phyloP scores from a whole-genome alignment of 495 filamentous ascomycete species.

The Aspergillus egyptiacus region DNA sequence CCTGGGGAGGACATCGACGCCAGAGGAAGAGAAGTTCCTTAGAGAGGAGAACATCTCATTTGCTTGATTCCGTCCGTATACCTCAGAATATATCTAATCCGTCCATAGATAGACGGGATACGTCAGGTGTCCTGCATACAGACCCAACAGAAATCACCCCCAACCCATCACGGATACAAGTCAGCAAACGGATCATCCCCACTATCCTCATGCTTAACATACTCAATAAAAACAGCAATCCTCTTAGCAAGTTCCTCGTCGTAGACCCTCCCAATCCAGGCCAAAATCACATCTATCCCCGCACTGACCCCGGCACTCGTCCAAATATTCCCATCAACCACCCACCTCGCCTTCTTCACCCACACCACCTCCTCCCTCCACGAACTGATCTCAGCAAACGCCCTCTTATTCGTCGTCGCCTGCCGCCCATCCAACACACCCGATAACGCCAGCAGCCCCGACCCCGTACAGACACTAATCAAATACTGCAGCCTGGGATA shows the following conservation, averaged over 20 bases:
- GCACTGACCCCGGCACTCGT: conserved; percentile 54
- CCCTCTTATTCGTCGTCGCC: conserved; percentile 48
- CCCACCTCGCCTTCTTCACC: conserved; percentile 59
- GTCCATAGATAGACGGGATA: too few relatives aligned
- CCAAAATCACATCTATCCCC: conserved; percentile 54
- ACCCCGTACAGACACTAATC: conserved; percentile 57
- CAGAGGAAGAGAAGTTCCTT: conserved; percentile 8
- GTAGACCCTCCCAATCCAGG: conserved; percentile 2
- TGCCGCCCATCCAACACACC: conserved; percentile 51
- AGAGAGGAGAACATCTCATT: conserved; percentile 5
- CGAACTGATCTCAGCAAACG: conserved; percentile 23
- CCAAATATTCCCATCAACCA: conserved; percentile 60
- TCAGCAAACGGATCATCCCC: conserved; percentile 9
- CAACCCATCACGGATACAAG: conserved; percentile 3
- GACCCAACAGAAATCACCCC: too few relatives aligned
- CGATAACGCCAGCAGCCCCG: conserved; percentile 43
- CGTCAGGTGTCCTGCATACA: too few relatives aligned
- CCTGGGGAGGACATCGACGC: conserved; percentile 1
- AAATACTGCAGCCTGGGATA: conserved; percentile 47
- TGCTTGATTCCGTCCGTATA: not conserved
- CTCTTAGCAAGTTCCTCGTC: not conserved
- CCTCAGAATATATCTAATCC: not conserved
- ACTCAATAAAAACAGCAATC: conserved; percentile 8
- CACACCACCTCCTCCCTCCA: conserved; percentile 46
- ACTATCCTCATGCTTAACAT: conserved; percentile 1